These are phyloP conservation scores for Backusella sp. DNA, from an alignment of 192 early-diverging fungal genomes.

Conservation along the genomic window DNA sequence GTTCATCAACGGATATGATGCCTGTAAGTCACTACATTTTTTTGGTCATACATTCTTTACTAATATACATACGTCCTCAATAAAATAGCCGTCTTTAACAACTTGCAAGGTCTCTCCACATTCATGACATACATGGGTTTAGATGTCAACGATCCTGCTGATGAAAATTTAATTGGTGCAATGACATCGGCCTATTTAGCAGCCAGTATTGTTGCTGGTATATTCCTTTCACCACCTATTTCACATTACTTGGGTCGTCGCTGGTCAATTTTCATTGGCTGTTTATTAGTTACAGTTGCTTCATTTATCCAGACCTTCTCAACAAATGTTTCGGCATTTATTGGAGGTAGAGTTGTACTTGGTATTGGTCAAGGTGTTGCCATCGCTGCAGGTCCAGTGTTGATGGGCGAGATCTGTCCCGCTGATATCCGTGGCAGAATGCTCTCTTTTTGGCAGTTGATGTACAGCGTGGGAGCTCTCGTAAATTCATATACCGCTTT, in stretches of 20 bases:
- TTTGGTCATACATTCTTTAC: no score
- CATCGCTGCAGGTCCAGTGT: constrained; percentile 22
- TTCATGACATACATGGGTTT: constrained; percentile 6
- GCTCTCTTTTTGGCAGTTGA: constrained; percentile 30
- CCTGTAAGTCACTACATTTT: constrained; percentile 3
- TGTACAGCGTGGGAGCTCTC: constrained; percentile 23
- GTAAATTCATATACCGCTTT: constrained; percentile 19
- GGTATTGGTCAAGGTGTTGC: constrained; percentile 19
- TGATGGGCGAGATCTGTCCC: constrained; percentile 21
- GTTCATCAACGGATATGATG: constrained; percentile 31
- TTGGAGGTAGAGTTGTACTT: constrained; percentile 17
- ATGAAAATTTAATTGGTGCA: constrained; percentile 22
- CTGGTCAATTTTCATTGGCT: constrained; percentile 21
- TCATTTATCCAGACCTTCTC: constrained; percentile 19
- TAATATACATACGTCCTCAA: neutral
- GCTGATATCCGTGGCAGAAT: constrained; percentile 25
- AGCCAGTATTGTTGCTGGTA: constrained; percentile 21
- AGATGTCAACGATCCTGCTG: neutral
- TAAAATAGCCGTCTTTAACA: constrained; percentile 24
- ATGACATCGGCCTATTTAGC: constrained; percentile 17
- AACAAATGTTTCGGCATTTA: constrained; percentile 16
- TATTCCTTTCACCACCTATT: constrained; percentile 18
- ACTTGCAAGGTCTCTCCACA: constrained; percentile 11
- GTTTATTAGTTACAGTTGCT: constrained; percentile 8
- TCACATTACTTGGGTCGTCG: constrained; percentile 24